Base-by-base conservation (phyloP, 179 eudicot genomes). In the Sideroxylon spinosum region DNA sequence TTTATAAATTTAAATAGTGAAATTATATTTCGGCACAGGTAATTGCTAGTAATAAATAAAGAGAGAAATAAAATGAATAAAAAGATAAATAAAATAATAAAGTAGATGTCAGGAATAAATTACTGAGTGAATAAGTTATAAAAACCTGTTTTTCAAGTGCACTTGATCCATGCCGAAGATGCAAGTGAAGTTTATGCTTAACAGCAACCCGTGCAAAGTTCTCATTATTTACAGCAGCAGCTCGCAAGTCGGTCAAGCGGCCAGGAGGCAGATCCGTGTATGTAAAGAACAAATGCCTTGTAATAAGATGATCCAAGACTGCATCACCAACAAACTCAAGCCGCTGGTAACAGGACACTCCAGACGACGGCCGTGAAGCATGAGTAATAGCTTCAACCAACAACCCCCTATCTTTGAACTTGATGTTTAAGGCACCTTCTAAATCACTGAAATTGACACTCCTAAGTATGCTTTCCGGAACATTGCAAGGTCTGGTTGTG, bases 261-360 rank as follows among this genome's bases (percentile, higher is more conserved):
- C 99, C 99, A 48, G 99, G 99, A 11, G 99, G 99, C 25, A 96
- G 84, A 83, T 94, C 96, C 23, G 98, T 92, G 84, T 96, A 96
- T 29, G 85, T 89, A 85, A 96, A 96, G 86, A 96, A 96, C 77
- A 96, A 81, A 87, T 92, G 90, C 87, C 86, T 91, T 67, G 99
- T 96, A 82, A 96, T 96, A 26, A 96, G 95, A 87, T 96, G 99
- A 85, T 96, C 99, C 81, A 96, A 83, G 25, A 96, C 98, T 17
- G 99, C 99, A 88, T 96, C 99, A 60, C 99, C 99, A 61, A 96
- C 99, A 86, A 96, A 96, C 87, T 96, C 99, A 23, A 96, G 82
- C 72, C 99, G 86, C 79, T 96, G 99, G 80, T 96, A 96, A 85
- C 99, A 96, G n/a, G 99, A 89, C 28, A 96, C 94, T 61, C 99